Percentiles rank a stretch among this genome's conserved stretches.
These are phyloP conservation scores for Volvox africanus DNA, from an alignment of 139 green algal species.

Conservation along the genomic window DNA sequence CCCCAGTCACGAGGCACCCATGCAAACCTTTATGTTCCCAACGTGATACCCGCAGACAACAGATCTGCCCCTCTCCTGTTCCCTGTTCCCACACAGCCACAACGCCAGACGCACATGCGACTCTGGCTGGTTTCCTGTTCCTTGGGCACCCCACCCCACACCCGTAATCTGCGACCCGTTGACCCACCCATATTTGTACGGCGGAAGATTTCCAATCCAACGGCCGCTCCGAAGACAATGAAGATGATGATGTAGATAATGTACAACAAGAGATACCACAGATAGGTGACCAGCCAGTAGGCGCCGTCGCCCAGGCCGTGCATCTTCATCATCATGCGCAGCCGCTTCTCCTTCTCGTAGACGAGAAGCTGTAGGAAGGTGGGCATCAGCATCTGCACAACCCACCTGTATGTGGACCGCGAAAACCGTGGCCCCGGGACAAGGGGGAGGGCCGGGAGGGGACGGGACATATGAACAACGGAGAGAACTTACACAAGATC, in stretches of 20 bases:
- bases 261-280: slow-evolving; percentile 86
- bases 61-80: no score
- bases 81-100: no score
- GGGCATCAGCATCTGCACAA: slow-evolving; percentile 87
- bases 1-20: no score
- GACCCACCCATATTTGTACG: slow-evolving; percentile 19
- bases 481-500: no score
- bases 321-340: slow-evolving; percentile 98
- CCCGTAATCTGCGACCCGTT: background rate
- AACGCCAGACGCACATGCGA: no score
- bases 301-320: slow-evolving; percentile 70
- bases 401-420: slow-evolving; percentile 58
- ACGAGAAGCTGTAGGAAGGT: slow-evolving; percentile 70
- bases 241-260: slow-evolving; percentile 88
- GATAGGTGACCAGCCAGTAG: slow-evolving; percentile 85
- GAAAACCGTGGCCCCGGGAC: no score
- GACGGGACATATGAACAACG: no score
- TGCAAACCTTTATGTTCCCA: no score
- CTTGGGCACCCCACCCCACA: background rate
- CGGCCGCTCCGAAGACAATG: slow-evolving; percentile 76
- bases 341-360: slow-evolving; percentile 86
- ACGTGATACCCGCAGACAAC: no score
- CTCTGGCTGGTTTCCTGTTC: no score
- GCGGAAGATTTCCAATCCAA: slow-evolving; percentile 89
- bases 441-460: no score